phyloP scores from a whole-genome alignment of 495 filamentous ascomycete genomes.

The Tuber borchii region DNA sequence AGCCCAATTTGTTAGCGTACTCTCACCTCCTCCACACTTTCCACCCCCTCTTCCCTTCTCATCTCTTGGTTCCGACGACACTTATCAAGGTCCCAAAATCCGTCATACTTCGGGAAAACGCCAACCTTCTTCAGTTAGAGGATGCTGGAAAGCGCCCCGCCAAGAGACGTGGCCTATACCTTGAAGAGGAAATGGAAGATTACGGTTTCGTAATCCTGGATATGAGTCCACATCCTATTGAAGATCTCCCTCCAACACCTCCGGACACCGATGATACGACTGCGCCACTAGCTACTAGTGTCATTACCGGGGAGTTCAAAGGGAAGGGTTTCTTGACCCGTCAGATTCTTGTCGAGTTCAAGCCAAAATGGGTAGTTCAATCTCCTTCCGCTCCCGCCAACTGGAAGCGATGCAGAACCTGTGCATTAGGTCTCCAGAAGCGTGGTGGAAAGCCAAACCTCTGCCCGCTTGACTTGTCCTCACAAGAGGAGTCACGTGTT shows the following conservation, averaged over 20 bases:
- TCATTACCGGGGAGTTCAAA: not conserved
- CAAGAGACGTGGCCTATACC: constrained; percentile 33
- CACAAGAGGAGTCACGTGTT: constrained; percentile 41
- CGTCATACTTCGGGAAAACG: constrained; percentile 28
- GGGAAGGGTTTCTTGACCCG: constrained; percentile 1
- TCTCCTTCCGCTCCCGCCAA: constrained; percentile 65
- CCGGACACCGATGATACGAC: not conserved
- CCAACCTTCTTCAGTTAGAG: constrained; percentile 15
- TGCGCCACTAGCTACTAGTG: not conserved
- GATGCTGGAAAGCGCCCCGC: constrained; percentile 6
- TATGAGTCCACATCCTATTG: constrained; percentile 54
- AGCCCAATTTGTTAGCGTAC: constrained; percentile 36
- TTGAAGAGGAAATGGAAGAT: constrained; percentile 44
- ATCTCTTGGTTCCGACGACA: constrained; percentile 31
- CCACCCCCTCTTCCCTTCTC: constrained; percentile 33
- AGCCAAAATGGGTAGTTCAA: constrained; percentile 89
- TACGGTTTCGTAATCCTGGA: constrained; percentile 71
- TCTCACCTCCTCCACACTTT: constrained; percentile 31
- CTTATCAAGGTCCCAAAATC: constrained; percentile 30
- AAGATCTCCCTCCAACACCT: constrained; percentile 9
- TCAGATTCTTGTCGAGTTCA: constrained; percentile 65
- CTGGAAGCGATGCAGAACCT: constrained; percentile 73
- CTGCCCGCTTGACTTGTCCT: constrained; percentile 45
- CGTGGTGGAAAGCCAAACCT: constrained; percentile 33
- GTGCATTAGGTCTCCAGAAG: constrained; percentile 55